These are phyloP conservation scores for Xylaria bambusicola DNA, from an alignment of 495 filamentous ascomycete genomes.

Conservation along the genomic window DNA sequence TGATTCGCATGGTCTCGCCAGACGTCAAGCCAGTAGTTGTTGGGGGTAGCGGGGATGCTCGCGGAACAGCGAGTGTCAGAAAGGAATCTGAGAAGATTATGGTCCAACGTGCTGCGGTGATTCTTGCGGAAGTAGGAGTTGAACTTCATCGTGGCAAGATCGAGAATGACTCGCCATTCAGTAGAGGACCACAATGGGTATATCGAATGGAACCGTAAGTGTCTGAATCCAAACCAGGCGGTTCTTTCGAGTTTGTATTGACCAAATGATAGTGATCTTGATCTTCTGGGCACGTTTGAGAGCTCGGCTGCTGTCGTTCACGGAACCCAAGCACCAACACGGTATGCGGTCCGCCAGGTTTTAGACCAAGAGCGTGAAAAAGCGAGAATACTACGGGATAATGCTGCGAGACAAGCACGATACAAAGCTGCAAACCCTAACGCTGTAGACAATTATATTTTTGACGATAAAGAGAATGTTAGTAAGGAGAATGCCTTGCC, in stretches of 20 bases:
- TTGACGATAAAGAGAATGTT: conserved; percentile 49
- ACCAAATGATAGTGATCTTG: conserved; percentile 49
- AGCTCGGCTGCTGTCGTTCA: conserved; percentile 52
- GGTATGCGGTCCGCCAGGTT: conserved; percentile 89
- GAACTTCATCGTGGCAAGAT: conserved; percentile 80
- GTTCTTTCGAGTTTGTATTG: conserved; percentile 1
- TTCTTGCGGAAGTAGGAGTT: conserved; percentile 77
- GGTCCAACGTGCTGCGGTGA: conserved; percentile 73
- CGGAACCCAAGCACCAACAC: conserved; percentile 62
- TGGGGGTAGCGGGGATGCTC: conserved; percentile 65
- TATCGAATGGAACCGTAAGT: conserved; percentile 95
- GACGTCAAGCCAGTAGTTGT: conserved; percentile 92
- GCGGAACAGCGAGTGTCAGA: conserved; percentile 76
- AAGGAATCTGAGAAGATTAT: conserved; percentile 80
- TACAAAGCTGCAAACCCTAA: conserved; percentile 45
- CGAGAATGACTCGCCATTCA: conserved; percentile 56
- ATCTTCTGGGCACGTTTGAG: conserved; percentile 65
- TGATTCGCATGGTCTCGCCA: conserved; percentile 79
- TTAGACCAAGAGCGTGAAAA: conserved; percentile 85
- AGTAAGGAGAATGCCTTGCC: conserved; percentile 29
- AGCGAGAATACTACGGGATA: conserved; percentile 61
- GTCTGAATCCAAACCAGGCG: not conserved
- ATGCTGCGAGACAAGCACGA: conserved; percentile 56
- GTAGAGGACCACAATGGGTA: conserved; percentile 65
- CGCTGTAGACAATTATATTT: conserved; percentile 31